phyloP scores from a whole-genome alignment of 345 rosid species.

The Cardamine chenopodiifolia region DNA sequence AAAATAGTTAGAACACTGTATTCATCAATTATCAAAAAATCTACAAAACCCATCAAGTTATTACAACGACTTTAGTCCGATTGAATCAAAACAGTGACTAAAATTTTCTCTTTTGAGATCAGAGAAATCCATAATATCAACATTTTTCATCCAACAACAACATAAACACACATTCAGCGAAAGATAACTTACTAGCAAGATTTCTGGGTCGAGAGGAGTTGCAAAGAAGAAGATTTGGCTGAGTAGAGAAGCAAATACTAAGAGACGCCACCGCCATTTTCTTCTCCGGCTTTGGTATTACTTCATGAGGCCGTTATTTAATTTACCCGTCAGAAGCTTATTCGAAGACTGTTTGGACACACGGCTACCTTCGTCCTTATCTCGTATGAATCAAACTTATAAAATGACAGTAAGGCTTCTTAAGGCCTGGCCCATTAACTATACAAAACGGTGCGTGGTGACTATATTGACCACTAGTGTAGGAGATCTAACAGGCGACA shows the following conservation, averaged over 20 bases:
- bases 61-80: neutral
- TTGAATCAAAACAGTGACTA: neutral
- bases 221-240: constrained; percentile 45
- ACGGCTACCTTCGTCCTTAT: neutral
- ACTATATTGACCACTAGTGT: too few species aligned
- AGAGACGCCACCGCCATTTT: constrained; percentile 48
- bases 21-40: neutral
- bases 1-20: constrained; percentile 3
- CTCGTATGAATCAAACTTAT: neutral
- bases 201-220: constrained; percentile 47
- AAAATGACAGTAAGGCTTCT: neutral
- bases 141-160: too few species aligned
- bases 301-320: constrained; percentile 34
- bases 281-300: constrained; percentile 2
- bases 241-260: constrained; percentile 44
- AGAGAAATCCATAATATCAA: too few species aligned
- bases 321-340: constrained; percentile 15
- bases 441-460: too few species aligned
- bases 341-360: constrained; percentile 6
- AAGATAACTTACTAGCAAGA: constrained; percentile 52
- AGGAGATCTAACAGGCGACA: too few species aligned
- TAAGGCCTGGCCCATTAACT: neutral
- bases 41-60: constrained; percentile 5
- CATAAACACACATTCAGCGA: neutral
- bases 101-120: too few species aligned